Evolutionary conservation across 805 yeast genomes (phyloP).

Genomic region (Ogataea kodamae): DNA sequence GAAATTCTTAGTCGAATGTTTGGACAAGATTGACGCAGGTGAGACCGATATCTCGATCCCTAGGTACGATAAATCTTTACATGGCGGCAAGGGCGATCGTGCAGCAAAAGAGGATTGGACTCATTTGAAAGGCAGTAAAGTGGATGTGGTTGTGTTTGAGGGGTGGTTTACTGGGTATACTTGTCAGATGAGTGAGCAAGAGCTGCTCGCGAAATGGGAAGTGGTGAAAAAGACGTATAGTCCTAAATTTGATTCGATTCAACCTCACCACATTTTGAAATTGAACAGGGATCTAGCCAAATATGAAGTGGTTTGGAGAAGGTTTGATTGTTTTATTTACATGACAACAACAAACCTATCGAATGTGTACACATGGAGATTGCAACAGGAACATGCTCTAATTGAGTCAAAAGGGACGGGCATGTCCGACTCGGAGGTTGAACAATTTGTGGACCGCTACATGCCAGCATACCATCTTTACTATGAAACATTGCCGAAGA

Average conservation of each 20-base stretch:
- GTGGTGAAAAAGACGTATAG: conserved; percentile 15
- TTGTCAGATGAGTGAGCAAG: conserved; percentile 35
- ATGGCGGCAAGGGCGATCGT: conserved; percentile 79
- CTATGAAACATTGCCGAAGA: conserved; percentile 32
- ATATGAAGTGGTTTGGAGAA: conserved; percentile 55
- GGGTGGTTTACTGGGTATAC: conserved; percentile 92
- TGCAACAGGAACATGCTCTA: conserved; percentile 67
- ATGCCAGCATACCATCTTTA: conserved; percentile 82
- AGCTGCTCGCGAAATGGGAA: conserved; percentile 30
- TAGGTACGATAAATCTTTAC: conserved; percentile 70
- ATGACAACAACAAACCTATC: conserved; percentile 56
- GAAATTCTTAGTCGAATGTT: conserved; percentile 35
- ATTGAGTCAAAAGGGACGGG: conserved; percentile 58
- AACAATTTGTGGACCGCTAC: conserved; percentile 70
- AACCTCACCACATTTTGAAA: conserved; percentile 25
- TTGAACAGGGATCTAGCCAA: conserved; percentile 51
- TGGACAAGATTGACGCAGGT: conserved; percentile 32
- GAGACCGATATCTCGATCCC: conserved; percentile 46
- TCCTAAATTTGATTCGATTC: conserved; percentile 20
- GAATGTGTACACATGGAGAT: conserved; percentile 76
- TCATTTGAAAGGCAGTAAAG: conserved; percentile 28
- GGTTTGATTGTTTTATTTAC: conserved; percentile 58
- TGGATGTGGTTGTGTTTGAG: conserved; percentile 74
- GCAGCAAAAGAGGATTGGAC: conserved; percentile 39
- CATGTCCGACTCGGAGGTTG: conserved; percentile 74